phyloP scores from a whole-genome alignment of 139 green algal genomes.

The Chlorella sorokiniana region DNA sequence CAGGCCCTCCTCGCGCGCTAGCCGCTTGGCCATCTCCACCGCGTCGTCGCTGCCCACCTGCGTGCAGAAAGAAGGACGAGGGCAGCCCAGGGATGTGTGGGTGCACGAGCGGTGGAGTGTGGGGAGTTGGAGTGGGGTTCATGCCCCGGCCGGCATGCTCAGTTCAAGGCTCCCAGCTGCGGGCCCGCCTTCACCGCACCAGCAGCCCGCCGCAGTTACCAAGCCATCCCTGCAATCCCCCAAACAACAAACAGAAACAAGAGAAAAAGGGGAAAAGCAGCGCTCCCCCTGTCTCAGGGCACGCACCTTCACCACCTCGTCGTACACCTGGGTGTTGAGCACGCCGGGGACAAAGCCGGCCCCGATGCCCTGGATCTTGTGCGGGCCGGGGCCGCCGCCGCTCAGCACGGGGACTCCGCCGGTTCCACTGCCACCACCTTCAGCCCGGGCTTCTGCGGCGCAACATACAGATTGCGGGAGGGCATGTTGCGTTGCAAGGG shows the following conservation, averaged over 20 bases:
- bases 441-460: slow-evolving; percentile 59
- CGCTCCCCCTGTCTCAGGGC: neutral
- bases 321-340: slow-evolving; percentile 77
- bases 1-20: slow-evolving; percentile 75
- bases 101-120: neutral
- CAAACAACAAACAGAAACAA: too few relatives aligned
- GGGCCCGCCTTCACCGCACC: too few relatives aligned
- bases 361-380: slow-evolving; percentile 94
- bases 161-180: too few relatives aligned
- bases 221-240: too few relatives aligned
- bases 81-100: neutral
- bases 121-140: too few relatives aligned
- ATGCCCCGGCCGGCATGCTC: too few relatives aligned
- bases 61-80: slow-evolving; percentile 29
- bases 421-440: slow-evolving; percentile 81
- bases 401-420: slow-evolving; percentile 68
- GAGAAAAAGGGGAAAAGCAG: too few relatives aligned
- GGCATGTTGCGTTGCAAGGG: too few relatives aligned
- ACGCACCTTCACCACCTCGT: slow-evolving; percentile 84
- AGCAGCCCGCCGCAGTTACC: too few relatives aligned
- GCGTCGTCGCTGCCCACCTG: slow-evolving; percentile 70
- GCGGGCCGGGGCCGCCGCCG: slow-evolving; percentile 80
- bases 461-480: too few relatives aligned
- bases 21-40: slow-evolving; percentile 65
- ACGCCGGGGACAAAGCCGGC: slow-evolving; percentile 86